Evolutionary conservation across 805 yeast genomes (phyloP).

Genomic region (Suhomyces kilbournensis): DNA sequence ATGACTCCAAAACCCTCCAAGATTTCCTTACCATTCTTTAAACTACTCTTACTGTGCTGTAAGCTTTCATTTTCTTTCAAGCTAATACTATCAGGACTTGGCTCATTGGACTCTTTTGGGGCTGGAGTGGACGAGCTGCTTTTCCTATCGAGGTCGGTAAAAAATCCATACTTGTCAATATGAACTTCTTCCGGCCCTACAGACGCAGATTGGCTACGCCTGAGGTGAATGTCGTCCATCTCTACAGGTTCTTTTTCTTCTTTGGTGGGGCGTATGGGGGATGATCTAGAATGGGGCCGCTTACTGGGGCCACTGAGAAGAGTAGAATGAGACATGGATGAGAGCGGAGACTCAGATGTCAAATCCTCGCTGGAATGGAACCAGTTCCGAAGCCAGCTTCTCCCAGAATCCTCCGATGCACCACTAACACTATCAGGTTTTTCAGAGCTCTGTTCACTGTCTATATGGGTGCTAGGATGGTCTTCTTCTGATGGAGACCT

Average conservation of each 20-base stretch:
- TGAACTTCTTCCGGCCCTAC: conserved; percentile 9
- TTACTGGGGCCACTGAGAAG: background rate
- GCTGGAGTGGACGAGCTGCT: background rate
- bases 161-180: conserved; percentile 51
- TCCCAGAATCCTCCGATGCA: conserved; percentile 8
- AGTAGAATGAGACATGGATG: background rate
- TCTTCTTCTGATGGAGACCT: background rate
- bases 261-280: background rate
- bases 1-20: conserved; percentile 7
- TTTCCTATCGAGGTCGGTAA: conserved; percentile 22
- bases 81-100: background rate
- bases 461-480: background rate
- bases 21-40: background rate
- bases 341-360: background rate
- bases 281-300: conserved; percentile 17
- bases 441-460: conserved; percentile 1
- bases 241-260: conserved; percentile 39
- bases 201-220: background rate
- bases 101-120: background rate
- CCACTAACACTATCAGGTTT: background rate
- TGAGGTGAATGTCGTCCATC: conserved; percentile 29
- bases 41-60: background rate
- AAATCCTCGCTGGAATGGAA: conserved; percentile 10
- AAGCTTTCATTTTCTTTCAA: background rate
- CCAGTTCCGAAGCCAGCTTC: conserved; percentile 12